phyloP scores from a whole-genome alignment of 2,329 filamentous ascomycete species.

The Whalleya microplaca region DNA sequence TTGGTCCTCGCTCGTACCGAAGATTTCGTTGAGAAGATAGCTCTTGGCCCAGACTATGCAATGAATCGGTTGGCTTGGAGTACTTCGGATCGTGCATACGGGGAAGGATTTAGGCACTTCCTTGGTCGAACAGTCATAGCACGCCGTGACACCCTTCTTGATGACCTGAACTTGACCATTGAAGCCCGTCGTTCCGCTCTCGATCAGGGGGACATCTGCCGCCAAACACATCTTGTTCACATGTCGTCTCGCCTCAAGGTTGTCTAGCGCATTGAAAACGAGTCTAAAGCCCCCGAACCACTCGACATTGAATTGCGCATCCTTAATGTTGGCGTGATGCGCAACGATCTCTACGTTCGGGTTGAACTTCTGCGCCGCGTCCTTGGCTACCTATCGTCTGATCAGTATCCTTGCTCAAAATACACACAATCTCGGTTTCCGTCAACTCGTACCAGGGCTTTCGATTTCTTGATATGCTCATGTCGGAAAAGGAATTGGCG shows the following conservation, averaged over 20 bases:
- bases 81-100: constrained; percentile 96
- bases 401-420: constrained; percentile 24
- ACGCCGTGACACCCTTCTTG: constrained; percentile 87
- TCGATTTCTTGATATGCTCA: constrained; percentile 97
- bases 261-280: constrained; percentile 97
- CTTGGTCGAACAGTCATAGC: constrained; percentile 93
- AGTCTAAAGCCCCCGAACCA: constrained; percentile 86
- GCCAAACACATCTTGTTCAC: constrained; percentile 98
- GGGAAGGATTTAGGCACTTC: constrained; percentile 91
- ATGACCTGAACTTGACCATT: constrained; percentile 98
- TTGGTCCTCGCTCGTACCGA: constrained; percentile 88
- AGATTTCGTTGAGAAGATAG: constrained; percentile 93
- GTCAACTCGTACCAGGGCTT: constrained; percentile 72
- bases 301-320: constrained; percentile 78
- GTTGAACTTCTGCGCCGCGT: constrained; percentile 89
- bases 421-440: constrained; percentile 7
- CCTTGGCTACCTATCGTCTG: constrained; percentile 76
- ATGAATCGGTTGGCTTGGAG: constrained; percentile 93
- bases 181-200: constrained; percentile 97
- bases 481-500: constrained; percentile 95
- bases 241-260: constrained; percentile 88
- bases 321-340: constrained; percentile 95
- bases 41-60: constrained; percentile 99
- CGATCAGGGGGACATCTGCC: constrained; percentile 85
- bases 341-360: constrained; percentile 84